These are phyloP conservation scores for Apiospora saccharicola DNA, from an alignment of 2,329 filamentous ascomycete genomes.

Conservation along the genomic window DNA sequence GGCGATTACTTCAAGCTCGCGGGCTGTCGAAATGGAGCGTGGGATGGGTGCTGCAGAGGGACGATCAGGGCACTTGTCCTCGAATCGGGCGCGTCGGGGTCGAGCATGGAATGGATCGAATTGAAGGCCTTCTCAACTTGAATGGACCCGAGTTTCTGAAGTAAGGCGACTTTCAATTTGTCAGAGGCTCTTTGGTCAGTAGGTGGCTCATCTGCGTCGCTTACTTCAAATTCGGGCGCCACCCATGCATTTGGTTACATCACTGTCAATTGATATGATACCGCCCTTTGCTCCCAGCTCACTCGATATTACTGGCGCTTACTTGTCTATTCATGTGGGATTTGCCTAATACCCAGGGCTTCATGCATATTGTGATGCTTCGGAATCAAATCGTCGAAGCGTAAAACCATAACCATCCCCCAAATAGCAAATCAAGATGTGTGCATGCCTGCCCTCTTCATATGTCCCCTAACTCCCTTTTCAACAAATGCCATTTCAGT, in stretches of 20 bases:
- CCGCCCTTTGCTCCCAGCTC: background rate
- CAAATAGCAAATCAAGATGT: constrained; percentile 2
- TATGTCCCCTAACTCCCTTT: background rate
- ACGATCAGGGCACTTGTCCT: background rate
- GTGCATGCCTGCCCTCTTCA: background rate
- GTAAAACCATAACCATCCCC: constrained; percentile 19
- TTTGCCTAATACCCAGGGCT: background rate
- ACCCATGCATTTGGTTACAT: background rate
- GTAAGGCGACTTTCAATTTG: background rate
- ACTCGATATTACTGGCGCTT: background rate
- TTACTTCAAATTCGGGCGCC: background rate
- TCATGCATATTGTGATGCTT: constrained; percentile 2
- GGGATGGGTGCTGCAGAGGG: background rate
- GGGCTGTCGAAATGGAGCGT: constrained; percentile 2
- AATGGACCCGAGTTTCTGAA: background rate
- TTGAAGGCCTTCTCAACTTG: background rate
- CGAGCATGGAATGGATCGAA: background rate
- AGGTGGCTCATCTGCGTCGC: background rate
- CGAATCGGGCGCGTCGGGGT: background rate
- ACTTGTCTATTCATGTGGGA: background rate
- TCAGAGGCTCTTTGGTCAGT: background rate
- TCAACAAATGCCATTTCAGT: background rate
- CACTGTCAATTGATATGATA: background rate
- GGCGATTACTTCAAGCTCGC: background rate
- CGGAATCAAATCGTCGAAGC: background rate